Percentiles rank a stretch among this genome's conserved stretches.
phyloP scores from a whole-genome alignment of 176 grass and related monocot genomes.

The Pontederia paniculata region DNA sequence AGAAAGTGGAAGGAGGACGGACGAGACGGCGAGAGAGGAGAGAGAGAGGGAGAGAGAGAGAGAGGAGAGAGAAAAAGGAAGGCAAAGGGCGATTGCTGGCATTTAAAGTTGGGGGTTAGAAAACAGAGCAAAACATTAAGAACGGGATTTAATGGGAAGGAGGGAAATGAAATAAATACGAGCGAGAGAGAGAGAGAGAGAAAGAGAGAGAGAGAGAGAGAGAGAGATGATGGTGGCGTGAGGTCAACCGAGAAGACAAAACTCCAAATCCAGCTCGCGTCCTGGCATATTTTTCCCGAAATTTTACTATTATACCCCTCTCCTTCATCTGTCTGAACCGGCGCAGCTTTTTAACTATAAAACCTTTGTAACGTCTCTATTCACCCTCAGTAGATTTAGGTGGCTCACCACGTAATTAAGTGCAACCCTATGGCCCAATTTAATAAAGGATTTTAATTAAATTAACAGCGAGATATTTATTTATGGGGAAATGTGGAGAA shows the following conservation, averaged over 20 bases:
- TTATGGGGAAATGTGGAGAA: too few relatives aligned
- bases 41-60: conserved; percentile 13
- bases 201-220: neutral
- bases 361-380: too few relatives aligned
- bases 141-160: conserved; percentile 5
- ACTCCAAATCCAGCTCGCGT: conserved; percentile 11
- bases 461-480: too few relatives aligned
- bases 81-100: neutral
- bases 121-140: neutral
- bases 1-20: conserved; percentile 27
- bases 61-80: conserved; percentile 42
- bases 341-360: too few relatives aligned
- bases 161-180: conserved; percentile 10
- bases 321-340: too few relatives aligned
- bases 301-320: neutral
- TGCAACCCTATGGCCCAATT: too few relatives aligned
- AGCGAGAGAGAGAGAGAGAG: conserved; percentile 7
- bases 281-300: neutral
- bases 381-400: too few relatives aligned
- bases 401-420: too few relatives aligned
- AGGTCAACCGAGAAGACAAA: conserved; percentile 17
- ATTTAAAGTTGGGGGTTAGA: neutral
- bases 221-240: neutral
- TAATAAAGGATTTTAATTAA: too few relatives aligned
- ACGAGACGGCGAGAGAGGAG: conserved; percentile 20